Conservation (phyloP, 129 eudicot species). For the Lonicera japonica region DNA sequence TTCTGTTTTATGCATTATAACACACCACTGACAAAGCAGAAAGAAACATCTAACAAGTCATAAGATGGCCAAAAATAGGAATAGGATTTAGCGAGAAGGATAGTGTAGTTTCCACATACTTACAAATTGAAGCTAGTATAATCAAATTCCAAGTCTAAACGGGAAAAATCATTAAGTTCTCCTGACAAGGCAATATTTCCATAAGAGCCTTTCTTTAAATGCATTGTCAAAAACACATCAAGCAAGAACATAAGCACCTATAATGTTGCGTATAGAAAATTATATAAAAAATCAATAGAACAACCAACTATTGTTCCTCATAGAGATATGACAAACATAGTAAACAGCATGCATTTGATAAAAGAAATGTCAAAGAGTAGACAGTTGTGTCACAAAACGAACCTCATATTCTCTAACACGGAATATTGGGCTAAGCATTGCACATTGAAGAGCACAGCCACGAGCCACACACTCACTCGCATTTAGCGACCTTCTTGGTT, state of each 20-base stretch:
- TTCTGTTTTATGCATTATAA: no score
- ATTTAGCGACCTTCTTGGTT: conserved; percentile 75
- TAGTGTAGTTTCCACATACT: background rate
- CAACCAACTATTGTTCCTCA: background rate
- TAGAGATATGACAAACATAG: background rate
- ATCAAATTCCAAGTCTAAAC: no score
- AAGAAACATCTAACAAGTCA: background rate
- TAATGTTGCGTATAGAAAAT: background rate
- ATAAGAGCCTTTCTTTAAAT: background rate
- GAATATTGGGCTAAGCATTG: conserved; percentile 88
- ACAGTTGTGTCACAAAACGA: conserved; percentile 16
- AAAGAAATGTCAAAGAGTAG: no score
- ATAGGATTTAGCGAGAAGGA: background rate
- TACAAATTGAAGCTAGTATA: background rate
- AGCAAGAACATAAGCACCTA: background rate
- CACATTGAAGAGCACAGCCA: conserved; percentile 97
- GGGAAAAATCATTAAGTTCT: no score
- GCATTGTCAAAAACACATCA: background rate
- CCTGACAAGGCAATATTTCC: background rate
- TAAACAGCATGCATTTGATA: background rate
- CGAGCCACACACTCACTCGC: conserved; percentile 99
- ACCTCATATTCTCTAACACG: conserved; percentile 98
- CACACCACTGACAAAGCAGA: background rate
- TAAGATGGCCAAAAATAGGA: background rate
- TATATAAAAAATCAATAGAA: no score